Conservation (phyloP, 2,329 filamentous ascomycete species). For the Diaporthe ampelina region DNA sequence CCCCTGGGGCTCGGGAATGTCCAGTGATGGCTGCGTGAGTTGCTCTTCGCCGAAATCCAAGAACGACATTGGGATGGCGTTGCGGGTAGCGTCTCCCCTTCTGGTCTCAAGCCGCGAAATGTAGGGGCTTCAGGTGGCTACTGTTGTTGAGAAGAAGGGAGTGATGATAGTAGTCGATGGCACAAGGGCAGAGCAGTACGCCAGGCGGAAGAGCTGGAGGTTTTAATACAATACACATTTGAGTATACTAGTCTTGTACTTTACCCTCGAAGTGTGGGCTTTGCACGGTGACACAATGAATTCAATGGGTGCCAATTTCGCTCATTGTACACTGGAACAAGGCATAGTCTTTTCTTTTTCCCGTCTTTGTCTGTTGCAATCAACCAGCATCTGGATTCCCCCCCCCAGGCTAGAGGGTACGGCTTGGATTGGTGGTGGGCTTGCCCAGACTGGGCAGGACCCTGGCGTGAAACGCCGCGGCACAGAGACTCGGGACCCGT, state of each 20-base stretch:
- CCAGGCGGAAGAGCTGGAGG: neutral
- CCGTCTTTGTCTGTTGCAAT: too few species aligned
- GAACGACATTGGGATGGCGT: neutral
- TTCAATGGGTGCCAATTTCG: too few species aligned
- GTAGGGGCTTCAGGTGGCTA: neutral
- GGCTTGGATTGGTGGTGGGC: neutral
- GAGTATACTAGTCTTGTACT: neutral
- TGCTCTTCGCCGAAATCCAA: constrained; percentile 3
- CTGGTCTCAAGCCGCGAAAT: neutral
- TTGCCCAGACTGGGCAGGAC: neutral
- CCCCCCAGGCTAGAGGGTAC: too few species aligned
- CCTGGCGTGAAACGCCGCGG: too few species aligned
- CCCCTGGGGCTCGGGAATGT: neutral
- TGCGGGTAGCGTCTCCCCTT: neutral
- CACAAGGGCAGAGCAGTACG: neutral
- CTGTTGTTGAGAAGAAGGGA: neutral
- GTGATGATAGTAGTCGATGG: neutral
- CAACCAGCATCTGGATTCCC: too few species aligned
- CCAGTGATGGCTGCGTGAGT: constrained; percentile 3
- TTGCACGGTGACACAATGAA: too few species aligned
- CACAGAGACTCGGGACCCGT: neutral
- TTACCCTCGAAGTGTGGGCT: too few species aligned
- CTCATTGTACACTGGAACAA: too few species aligned
- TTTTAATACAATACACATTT: constrained; percentile 2
- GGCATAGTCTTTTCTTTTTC: too few species aligned